phyloP scores from a whole-genome alignment of 176 grass and related monocot genomes.

The Zizania latifolia region DNA sequence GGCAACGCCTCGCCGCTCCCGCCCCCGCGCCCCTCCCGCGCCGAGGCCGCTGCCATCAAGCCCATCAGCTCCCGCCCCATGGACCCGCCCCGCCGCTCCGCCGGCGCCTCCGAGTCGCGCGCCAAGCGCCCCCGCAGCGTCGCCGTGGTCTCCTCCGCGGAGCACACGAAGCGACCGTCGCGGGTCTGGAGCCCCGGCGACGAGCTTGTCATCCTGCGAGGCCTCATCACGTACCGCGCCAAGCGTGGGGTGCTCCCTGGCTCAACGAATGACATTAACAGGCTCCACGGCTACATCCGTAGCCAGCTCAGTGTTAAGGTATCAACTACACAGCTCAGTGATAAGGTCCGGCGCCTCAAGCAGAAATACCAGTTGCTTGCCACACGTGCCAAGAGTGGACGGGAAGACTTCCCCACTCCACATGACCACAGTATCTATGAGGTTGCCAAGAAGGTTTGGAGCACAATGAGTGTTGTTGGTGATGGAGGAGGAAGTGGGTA shows the following conservation, averaged over 20 bases:
- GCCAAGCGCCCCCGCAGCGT: conserved; percentile 43
- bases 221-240: conserved; percentile 38
- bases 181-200: conserved; percentile 52
- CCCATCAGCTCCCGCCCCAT: conserved; percentile 65
- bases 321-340: conserved; percentile 41
- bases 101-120: conserved; percentile 20
- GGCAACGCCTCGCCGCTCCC: conserved; percentile 30
- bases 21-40: conserved; percentile 31
- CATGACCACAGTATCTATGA: conserved; percentile 49
- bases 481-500: conserved; percentile 7
- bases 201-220: conserved; percentile 56
- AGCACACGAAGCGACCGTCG: conserved; percentile 37
- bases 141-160: conserved; percentile 13
- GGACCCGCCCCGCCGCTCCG: conserved; percentile 29
- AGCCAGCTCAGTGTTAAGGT: conserved; percentile 42
- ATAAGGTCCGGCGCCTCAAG: conserved; percentile 64
- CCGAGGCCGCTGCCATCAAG: conserved; percentile 53
- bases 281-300: conserved; percentile 33
- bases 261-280: conserved; percentile 32
- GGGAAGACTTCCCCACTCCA: conserved; percentile 19
- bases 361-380: conserved; percentile 38
- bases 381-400: conserved; percentile 30
- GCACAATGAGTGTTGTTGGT: not conserved
- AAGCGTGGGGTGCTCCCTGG: conserved; percentile 43
- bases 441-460: conserved; percentile 58